Conservation (phyloP, 148 eudicot genomes). For the Vaccinium corymbosum region DNA sequence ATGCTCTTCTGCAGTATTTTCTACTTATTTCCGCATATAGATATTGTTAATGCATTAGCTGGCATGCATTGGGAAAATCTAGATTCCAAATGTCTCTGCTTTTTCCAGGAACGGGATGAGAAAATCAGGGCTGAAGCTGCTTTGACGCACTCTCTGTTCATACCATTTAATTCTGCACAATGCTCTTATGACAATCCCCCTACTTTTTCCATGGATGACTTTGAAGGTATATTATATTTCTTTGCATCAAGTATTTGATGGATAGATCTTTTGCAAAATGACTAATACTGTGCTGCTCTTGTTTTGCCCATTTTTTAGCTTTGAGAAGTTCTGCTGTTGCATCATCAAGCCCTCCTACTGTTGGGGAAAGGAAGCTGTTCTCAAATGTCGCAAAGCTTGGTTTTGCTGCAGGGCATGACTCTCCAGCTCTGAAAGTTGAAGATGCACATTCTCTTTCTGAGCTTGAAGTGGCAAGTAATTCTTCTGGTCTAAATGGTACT, state of each 20-base stretch:
- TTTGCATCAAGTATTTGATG: neutral
- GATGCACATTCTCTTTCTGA: slow-evolving; percentile 30
- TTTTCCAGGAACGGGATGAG: slow-evolving; percentile 65
- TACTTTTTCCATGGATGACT: slow-evolving; percentile 80
- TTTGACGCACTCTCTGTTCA: slow-evolving; percentile 36
- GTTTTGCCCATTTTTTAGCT: slow-evolving; percentile 42
- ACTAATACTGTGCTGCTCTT: neutral
- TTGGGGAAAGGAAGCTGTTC: slow-evolving; percentile 57
- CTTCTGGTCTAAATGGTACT: slow-evolving; percentile 40
- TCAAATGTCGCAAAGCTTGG: slow-evolving; percentile 88
- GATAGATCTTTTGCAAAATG: neutral
- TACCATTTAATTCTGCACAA: slow-evolving; percentile 33
- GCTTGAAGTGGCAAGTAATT: slow-evolving; percentile 34
- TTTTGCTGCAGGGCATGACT: slow-evolving; percentile 91
- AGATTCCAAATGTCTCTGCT: neutral
- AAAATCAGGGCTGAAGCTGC: slow-evolving; percentile 79
- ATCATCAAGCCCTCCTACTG: slow-evolving; percentile 57
- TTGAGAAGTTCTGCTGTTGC: slow-evolving; percentile 55
- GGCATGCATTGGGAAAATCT: slow-evolving; percentile 7
- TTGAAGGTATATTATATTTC: slow-evolving; percentile 62
- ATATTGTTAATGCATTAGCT: neutral
- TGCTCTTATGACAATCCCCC: slow-evolving; percentile 41
- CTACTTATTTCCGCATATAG: neutral
- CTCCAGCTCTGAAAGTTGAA: slow-evolving; percentile 63
- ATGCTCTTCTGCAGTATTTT: slow-evolving; percentile 4